A percentile compares a stretch with the other conserved stretches of the same genome.
These are phyloP conservation scores for Penicillium dipodomyicola DNA, from an alignment of 495 filamentous ascomycete species.

Conservation along the genomic window DNA sequence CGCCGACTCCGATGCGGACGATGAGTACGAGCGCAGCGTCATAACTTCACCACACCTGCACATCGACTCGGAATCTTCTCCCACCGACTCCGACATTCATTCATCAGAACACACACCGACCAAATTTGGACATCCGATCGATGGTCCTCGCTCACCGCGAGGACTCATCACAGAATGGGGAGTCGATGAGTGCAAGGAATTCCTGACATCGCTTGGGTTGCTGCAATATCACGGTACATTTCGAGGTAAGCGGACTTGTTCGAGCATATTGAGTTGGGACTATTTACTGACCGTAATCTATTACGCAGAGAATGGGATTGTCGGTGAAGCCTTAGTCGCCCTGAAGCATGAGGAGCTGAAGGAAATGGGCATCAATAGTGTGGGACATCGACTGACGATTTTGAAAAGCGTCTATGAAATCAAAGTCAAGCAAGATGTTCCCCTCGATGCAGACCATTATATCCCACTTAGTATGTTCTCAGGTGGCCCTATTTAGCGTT, in stretches of 20 bases:
- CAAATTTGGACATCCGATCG: constrained; percentile 64
- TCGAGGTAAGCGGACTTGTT: constrained; percentile 56
- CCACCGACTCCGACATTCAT: constrained; percentile 75
- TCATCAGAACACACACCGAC: constrained; percentile 88
- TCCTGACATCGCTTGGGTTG: constrained; percentile 73
- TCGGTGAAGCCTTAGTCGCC: constrained; percentile 85
- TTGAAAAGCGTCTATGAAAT: constrained; percentile 93
- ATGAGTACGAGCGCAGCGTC: constrained; percentile 86
- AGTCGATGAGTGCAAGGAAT: constrained; percentile 83
- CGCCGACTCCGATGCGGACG: constrained; percentile 88
- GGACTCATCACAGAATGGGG: constrained; percentile 88
- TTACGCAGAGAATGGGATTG: constrained; percentile 79
- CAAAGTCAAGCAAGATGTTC: constrained; percentile 87
- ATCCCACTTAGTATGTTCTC: constrained; percentile 78
- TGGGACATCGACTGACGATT: constrained; percentile 91
- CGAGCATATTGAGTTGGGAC: not conserved
- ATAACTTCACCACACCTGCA: constrained; percentile 69
- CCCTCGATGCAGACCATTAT: constrained; percentile 89
- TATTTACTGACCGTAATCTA: constrained; percentile 5
- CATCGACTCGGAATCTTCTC: constrained; percentile 75
- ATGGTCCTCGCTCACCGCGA: constrained; percentile 67
- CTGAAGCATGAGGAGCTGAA: constrained; percentile 90
- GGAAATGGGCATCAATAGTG: constrained; percentile 87
- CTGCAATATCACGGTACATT: constrained; percentile 81
- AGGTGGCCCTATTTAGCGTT: not conserved